A percentile compares a stretch with the other conserved stretches of the same genome.
phyloP scores from a whole-genome alignment of 1,139 yeast genomes.

The Dujonia santamariae region DNA sequence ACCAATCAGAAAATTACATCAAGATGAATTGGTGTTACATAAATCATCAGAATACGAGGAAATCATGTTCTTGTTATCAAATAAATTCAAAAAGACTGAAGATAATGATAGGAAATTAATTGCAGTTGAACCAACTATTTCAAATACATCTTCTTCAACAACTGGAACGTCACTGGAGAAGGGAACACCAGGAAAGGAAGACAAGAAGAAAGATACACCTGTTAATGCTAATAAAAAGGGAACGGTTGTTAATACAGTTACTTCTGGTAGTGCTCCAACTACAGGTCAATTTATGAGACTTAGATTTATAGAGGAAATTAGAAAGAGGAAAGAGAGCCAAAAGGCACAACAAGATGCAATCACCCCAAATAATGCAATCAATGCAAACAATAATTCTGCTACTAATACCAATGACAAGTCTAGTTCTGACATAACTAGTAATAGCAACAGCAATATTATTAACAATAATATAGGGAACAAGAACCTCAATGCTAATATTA shows the following conservation, averaged over 20 bases:
- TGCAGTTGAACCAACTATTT: slow-evolving; percentile 31
- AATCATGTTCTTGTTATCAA: slow-evolving; percentile 60
- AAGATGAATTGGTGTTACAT: slow-evolving; percentile 51
- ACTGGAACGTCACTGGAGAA: slow-evolving; percentile 16
- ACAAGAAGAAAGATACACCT: slow-evolving; percentile 25
- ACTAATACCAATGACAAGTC: slow-evolving; percentile 20
- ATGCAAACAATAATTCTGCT: slow-evolving; percentile 13
- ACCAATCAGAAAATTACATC: slow-evolving; percentile 43
- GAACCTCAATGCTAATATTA: background rate
- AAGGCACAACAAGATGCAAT: slow-evolving; percentile 42
- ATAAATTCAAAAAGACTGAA: slow-evolving; percentile 37
- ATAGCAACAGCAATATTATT: slow-evolving; percentile 22
- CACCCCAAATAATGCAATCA: slow-evolving; percentile 16
- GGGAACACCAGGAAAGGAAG: slow-evolving; percentile 19
- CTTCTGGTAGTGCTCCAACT: slow-evolving; percentile 19
- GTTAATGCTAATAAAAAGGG: slow-evolving; percentile 1
- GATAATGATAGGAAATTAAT: slow-evolving; percentile 41
- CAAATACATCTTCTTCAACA: slow-evolving; percentile 13
- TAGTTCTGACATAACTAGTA: slow-evolving; percentile 42
- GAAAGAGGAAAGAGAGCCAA: slow-evolving; percentile 44
- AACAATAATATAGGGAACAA: slow-evolving; percentile 32
- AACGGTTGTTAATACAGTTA: slow-evolving; percentile 3
- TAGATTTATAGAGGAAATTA: slow-evolving; percentile 45
- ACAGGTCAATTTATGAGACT: slow-evolving; percentile 49
- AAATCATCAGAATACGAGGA: slow-evolving; percentile 89